These are phyloP conservation scores for Fusarium sp. DNA, from an alignment of 2,329 filamentous ascomycete species.

Conservation along the genomic window DNA sequence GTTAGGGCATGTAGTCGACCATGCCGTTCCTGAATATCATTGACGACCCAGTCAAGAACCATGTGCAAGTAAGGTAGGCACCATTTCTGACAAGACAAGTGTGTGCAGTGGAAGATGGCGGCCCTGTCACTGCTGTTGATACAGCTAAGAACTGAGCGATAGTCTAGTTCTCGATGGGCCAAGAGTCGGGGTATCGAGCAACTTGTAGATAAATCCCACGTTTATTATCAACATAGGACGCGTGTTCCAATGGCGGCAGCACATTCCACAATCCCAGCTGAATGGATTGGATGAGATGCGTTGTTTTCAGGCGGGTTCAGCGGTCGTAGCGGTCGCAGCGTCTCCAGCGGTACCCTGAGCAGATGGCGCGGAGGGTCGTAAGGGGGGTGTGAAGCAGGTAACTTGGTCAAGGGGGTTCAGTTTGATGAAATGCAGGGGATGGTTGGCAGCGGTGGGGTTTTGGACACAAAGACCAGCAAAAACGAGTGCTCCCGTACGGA, in stretches of 20 bases:
- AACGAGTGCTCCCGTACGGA: not conserved
- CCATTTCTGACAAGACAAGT: not conserved
- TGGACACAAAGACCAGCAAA: not conserved
- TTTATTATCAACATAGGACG: conserved; percentile 32
- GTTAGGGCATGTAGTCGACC: conserved; percentile 20
- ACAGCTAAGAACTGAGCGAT: not conserved
- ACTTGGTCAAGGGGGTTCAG: conserved; percentile 25
- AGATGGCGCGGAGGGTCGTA: conserved; percentile 23
- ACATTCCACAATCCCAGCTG: conserved; percentile 46
- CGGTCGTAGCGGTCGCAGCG: conserved; percentile 43
- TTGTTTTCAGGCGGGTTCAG: conserved; percentile 43
- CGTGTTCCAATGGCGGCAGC: conserved; percentile 44
- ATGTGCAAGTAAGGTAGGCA: conserved; percentile 18
- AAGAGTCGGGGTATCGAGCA: conserved; percentile 2
- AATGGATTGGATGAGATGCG: conserved; percentile 47
- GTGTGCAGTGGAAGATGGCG: conserved; percentile 6
- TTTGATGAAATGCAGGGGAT: conserved; percentile 32
- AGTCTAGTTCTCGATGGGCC: not conserved
- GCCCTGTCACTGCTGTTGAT: not conserved
- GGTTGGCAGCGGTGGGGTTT: conserved; percentile 28
- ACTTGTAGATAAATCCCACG: conserved; percentile 11
- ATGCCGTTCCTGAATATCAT: conserved; percentile 40
- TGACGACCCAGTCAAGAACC: conserved; percentile 21
- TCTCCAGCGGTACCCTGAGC: conserved; percentile 31
- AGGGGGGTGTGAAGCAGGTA: too few relatives aligned